Base-by-base conservation (phyloP, 2,329 filamentous ascomycete genomes). In the Kalmusia sp. region DNA sequence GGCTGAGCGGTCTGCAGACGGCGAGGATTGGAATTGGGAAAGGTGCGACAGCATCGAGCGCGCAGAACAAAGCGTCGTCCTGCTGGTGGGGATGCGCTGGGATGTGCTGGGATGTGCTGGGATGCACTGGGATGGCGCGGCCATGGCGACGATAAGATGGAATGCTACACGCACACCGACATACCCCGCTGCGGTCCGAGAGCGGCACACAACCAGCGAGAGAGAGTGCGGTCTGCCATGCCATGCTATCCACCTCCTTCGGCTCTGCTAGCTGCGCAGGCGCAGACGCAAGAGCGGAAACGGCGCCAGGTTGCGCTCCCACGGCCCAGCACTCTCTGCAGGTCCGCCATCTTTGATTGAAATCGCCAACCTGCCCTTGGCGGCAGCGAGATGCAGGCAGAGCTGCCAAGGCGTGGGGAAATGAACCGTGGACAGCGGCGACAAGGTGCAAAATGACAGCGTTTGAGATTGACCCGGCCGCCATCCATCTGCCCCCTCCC, bases 1-100 rank as follows among this genome's bases (percentile, higher is more conserved):
- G 64, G 67, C 68, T 66, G 62, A 64, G 62, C 56, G 67, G 65
- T 63, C 60, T 65, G 64, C 58, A 64, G 60, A 55, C 57, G 55
- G 52, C 52, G 60, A 64, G 57, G 45, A 52, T 62, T 58, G 58
- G 63, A n/a, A n/a, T n/a, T 67, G 62, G 61, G 41, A 58, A 51
- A 47, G 45, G 34, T 57, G 51, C 49, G 50, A 46, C 19, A 41
- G 43, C 28, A 50, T 30, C 47, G 25, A 41, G 38, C 43, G 27
- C 49, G 38, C 49, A 49, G 52, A 39, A 48, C 39, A 39, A 50
- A 48, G 31, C 49, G 49, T 52, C 46, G 57, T 55, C 50, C 55
- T 49, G 6, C 35, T 38, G 35, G 9, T 38, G 35, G 12, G 35
- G 35, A 21, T 38, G 35, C 24, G 8, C 49, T 51, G 48, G 38